Percentiles rank a stretch among this genome's conserved stretches.
Evolutionary conservation across 331 rosid genomes (phyloP).

Genomic region (Rhamnella rubrinervis): DNA sequence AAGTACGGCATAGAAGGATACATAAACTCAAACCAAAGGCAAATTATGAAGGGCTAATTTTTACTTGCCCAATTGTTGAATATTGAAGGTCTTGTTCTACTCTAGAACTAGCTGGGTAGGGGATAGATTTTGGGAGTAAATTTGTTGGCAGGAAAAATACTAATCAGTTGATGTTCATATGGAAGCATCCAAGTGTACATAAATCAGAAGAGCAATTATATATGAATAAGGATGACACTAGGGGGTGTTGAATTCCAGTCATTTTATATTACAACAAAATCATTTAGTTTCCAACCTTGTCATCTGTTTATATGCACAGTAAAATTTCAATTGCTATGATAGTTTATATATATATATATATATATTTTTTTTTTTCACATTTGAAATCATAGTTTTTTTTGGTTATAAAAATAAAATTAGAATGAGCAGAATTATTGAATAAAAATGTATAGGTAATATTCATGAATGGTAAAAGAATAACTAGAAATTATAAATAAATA

Average conservation of each 20-base stretch:
- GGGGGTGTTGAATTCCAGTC: background rate
- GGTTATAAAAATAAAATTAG: too few relatives aligned
- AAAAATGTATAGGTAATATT: too few relatives aligned
- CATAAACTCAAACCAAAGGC: constrained; percentile 39
- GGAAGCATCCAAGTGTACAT: constrained; percentile 38
- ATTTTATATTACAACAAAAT: background rate
- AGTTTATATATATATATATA: too few relatives aligned
- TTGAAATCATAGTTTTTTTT: too few relatives aligned
- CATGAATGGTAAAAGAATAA: too few relatives aligned
- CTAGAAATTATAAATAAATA: too few relatives aligned
- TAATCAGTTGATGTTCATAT: constrained; percentile 13
- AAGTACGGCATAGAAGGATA: constrained; percentile 71
- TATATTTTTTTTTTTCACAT: too few relatives aligned
- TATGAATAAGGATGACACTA: too few relatives aligned
- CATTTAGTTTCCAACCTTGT: background rate
- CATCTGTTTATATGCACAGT: too few relatives aligned
- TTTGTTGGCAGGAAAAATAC: constrained; percentile 6
- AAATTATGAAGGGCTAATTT: constrained; percentile 28
- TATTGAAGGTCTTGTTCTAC: constrained; percentile 1
- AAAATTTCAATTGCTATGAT: too few relatives aligned
- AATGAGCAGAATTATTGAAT: too few relatives aligned
- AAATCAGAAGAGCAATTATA: background rate
- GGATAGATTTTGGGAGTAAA: constrained; percentile 32
- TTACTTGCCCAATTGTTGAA: constrained; percentile 26
- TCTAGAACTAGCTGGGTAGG: constrained; percentile 25